Conservation (phyloP, 495 filamentous ascomycete genomes). For the Talaromyces adpressus region DNA sequence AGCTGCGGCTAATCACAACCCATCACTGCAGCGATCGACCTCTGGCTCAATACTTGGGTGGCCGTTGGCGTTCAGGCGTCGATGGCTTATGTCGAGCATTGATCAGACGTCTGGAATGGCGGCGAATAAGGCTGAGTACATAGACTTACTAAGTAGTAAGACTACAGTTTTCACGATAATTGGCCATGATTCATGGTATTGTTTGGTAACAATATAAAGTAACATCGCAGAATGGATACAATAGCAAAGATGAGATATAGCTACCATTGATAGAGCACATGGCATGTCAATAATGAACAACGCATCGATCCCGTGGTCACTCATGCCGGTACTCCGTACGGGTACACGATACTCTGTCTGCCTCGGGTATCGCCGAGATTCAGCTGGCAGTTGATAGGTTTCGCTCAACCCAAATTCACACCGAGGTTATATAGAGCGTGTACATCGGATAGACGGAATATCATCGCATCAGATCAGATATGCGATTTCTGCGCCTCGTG, state of each 20-base stretch:
- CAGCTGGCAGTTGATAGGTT: neutral
- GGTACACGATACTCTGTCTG: neutral
- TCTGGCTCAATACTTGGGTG: neutral
- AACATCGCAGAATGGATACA: neutral
- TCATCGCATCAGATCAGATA: neutral
- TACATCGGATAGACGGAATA: neutral
- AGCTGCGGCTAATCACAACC: neutral
- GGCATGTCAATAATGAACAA: neutral
- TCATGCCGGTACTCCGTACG: neutral
- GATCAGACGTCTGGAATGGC: neutral
- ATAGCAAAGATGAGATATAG: neutral
- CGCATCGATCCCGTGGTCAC: neutral
- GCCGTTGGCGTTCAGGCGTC: neutral
- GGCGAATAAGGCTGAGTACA: slow-evolving; percentile 2
- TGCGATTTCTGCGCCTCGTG: neutral
- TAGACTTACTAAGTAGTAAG: neutral
- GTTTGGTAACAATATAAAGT: neutral
- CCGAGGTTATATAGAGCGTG: neutral
- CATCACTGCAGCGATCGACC: neutral
- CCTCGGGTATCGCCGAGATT: neutral
- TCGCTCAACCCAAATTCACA: neutral
- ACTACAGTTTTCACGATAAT: neutral
- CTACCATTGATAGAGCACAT: neutral
- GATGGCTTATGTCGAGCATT: neutral
- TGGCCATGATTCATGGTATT: neutral